These are phyloP conservation scores for Ophiobolus disseminans DNA, from an alignment of 2,329 filamentous ascomycete genomes.

Conservation along the genomic window DNA sequence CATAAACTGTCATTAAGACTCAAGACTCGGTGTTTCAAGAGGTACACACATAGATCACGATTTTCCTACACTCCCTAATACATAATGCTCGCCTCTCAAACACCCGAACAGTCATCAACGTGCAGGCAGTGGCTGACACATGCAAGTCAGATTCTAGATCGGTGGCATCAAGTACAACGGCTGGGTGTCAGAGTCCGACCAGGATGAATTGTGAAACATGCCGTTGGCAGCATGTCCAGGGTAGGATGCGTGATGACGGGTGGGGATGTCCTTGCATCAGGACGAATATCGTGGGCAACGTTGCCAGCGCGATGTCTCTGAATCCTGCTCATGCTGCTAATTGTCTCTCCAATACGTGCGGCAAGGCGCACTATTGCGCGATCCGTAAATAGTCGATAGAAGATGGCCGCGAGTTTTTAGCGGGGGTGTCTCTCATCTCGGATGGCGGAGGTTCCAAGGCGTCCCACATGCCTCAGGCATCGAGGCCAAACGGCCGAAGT, in stretches of 20 bases:
- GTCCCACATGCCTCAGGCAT: constrained; percentile 20
- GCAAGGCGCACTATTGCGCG: no score
- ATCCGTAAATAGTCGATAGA: no score
- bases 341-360: no score
- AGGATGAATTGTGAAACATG: constrained; percentile 35
- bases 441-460: constrained; percentile 8
- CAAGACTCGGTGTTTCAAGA: constrained; percentile 7
- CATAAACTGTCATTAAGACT: no score
- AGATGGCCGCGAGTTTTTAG: no score
- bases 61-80: not conserved
- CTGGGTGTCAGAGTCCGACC: constrained; percentile 19
- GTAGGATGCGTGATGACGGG: constrained; percentile 19
- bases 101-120: not conserved
- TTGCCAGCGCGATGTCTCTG: constrained; percentile 1
- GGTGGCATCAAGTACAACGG: constrained; percentile 11
- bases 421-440: no score
- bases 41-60: not conserved
- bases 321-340: not conserved
- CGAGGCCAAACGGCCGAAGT: constrained; percentile 41
- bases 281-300: constrained; percentile 2
- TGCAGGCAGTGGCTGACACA: not conserved
- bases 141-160: constrained; percentile 5
- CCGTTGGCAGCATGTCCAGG: constrained; percentile 26
- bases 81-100: not conserved
- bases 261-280: constrained; percentile 28